Evolutionary conservation across 2,329 filamentous ascomycete species (phyloP).

Genomic region (Sporothrix euskadiensis): DNA sequence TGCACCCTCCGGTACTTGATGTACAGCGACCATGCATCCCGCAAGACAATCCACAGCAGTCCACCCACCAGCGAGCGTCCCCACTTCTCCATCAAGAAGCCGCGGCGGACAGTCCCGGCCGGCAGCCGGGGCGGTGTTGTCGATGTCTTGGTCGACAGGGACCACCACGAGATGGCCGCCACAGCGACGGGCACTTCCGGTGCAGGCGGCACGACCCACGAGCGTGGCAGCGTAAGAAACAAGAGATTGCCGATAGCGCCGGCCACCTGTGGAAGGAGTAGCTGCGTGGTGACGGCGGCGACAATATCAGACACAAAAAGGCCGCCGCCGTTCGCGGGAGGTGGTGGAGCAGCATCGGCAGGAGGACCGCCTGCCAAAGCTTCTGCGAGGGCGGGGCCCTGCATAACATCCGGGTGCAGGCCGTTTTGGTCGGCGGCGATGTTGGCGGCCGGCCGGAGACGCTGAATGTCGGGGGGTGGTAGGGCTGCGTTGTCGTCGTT

Average conservation of each 20-base stretch:
- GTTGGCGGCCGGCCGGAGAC: background rate
- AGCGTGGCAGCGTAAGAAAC: conserved; percentile 64
- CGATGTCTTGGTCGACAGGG: background rate
- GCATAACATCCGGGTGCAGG: background rate
- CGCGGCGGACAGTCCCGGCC: conserved; percentile 36
- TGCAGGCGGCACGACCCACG: conserved; percentile 58
- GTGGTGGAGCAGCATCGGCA: background rate
- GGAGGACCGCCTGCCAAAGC: background rate
- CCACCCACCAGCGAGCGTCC: conserved; percentile 86
- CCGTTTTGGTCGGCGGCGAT: background rate
- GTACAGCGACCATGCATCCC: conserved; percentile 64
- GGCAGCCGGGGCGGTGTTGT: no score
- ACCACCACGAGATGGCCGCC: background rate
- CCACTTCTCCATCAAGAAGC: conserved; percentile 81
- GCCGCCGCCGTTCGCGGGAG: background rate
- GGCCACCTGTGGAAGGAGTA: conserved; percentile 81
- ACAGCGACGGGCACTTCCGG: background rate
- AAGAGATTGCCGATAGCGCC: conserved; percentile 76
- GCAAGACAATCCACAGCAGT: conserved; percentile 82
- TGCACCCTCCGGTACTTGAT: conserved; percentile 63
- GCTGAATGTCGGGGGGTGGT: conserved; percentile 16
- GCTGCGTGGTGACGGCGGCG: conserved; percentile 53
- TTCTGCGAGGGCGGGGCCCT: background rate
- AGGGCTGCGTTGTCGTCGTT: conserved; percentile 33
- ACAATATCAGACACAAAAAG: conserved; percentile 45